Evolutionary conservation across 1,139 yeast species (phyloP), one percentile per base, ranked within the genome.

Genomic region (Candida sp.): DNA sequence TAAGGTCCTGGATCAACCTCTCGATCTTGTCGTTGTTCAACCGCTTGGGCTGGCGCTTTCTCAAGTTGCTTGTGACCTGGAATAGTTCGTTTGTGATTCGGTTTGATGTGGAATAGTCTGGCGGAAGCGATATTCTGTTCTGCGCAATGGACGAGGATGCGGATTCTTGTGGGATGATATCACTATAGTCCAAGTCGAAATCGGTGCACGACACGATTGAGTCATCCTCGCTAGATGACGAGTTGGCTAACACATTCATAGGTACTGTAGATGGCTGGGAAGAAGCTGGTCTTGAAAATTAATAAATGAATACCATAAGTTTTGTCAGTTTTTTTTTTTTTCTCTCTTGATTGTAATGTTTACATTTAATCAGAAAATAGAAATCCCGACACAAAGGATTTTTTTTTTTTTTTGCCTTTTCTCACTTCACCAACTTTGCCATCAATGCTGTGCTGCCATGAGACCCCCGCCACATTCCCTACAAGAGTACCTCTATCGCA

Each of bases 401-500:
- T 32, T 45, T 45, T 47, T 48, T 48, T 37, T 12, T 12, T 26
- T 52, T 28, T 28, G n/a, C n/a, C n/a, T n/a, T n/a, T 17, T 17
- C 17, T 17, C 17, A 17, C 17, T 17, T 17, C 17, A n/a, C 2
- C 17, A 17, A 17, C 17, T 17, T 32, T 3, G 34, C 34, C 34
- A 6, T 32, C 34, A 32, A 7, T 12, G 7, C 23, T 7, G 17
- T 34, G 22, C 12, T 34, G 5, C 8, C 26, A 58, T 58, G 61
- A 58, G 59, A 49, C 61, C 60, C 9, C 61, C 70, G 28, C 82
- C 82, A 9, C 60, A 73, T 52, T 68, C 74, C 31, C 51, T 82
- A 25, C 84, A 81, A 56, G 85, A 83, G 63, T 69, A 73, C 54
- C 65, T 84, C 5, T 84, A 79, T 56, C 60, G 70, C 7, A 59